These are phyloP conservation scores for Rhizophora apiculata DNA, from an alignment of 345 rosid genomes.

Conservation along the genomic window DNA sequence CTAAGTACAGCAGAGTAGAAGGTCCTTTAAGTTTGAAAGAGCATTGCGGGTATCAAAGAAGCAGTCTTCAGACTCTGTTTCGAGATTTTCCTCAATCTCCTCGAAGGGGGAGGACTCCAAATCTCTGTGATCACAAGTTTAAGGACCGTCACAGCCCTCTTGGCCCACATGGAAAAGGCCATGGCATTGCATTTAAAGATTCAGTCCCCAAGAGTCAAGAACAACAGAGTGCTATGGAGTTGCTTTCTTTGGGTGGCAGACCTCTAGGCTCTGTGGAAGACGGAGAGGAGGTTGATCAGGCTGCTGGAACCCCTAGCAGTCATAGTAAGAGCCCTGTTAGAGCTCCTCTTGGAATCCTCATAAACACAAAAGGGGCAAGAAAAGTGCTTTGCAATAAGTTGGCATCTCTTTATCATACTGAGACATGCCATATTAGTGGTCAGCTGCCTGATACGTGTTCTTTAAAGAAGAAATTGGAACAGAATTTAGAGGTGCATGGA, in stretches of 20 bases:
- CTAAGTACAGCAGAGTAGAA: conserved; percentile 25
- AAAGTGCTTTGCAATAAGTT: conserved; percentile 7
- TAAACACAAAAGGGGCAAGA: conserved; percentile 2
- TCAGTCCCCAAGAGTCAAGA: conserved; percentile 15
- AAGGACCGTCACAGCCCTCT: conserved; percentile 54
- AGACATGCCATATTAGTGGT: conserved; percentile 13
- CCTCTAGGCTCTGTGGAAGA: conserved; percentile 19
- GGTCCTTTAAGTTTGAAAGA: conserved; percentile 26
- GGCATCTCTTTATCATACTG: not conserved
- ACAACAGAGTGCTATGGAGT: conserved; percentile 23
- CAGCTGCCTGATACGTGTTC: conserved; percentile 21
- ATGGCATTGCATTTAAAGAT: conserved; percentile 36
- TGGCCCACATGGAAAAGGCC: conserved; percentile 51
- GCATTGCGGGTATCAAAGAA: conserved; percentile 38
- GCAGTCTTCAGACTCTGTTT: conserved; percentile 39
- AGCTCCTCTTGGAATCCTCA: conserved; percentile 25
- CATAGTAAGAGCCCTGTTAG: conserved; percentile 26
- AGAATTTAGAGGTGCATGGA: conserved; percentile 20
- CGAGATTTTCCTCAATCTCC: conserved; percentile 54
- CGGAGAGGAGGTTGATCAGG: conserved; percentile 30
- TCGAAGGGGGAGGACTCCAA: conserved; percentile 47
- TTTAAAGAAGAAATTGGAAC: conserved; percentile 15
- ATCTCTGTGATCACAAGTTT: conserved; percentile 35
- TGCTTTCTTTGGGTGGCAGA: conserved; percentile 25
- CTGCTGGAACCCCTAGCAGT: conserved; percentile 19